These are phyloP conservation scores for Didymella arachidicola DNA, from an alignment of 2,329 filamentous ascomycete genomes.

Conservation along the genomic window DNA sequence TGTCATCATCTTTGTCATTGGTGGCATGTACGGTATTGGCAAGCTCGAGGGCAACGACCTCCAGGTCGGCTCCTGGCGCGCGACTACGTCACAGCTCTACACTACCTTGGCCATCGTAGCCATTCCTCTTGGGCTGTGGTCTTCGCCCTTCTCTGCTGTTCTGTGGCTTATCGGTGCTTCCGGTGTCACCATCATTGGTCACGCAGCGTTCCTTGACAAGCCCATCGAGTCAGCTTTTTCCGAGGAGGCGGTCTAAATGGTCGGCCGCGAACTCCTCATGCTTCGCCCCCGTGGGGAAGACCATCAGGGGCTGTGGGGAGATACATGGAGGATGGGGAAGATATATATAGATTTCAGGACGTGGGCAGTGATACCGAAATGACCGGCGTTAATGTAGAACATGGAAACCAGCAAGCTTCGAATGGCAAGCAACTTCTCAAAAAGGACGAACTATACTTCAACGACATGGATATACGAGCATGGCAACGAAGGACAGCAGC, in stretches of 20 bases:
- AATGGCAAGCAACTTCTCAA: conserved; percentile 37
- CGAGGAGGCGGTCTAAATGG: conserved; percentile 99
- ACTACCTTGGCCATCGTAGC: conserved; percentile 83
- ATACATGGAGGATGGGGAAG: conserved; percentile 58
- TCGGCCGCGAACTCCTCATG: conserved; percentile 98
- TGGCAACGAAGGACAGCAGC: conserved; percentile 51
- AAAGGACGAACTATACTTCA: conserved; percentile 59
- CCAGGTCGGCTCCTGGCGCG: conserved; percentile 80
- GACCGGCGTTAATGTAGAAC: conserved; percentile 55
- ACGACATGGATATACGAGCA: conserved; percentile 56
- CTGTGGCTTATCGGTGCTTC: conserved; percentile 97
- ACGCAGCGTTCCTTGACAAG: conserved; percentile 96
- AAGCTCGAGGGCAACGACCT: conserved; percentile 89
- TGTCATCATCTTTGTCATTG: conserved; percentile 86
- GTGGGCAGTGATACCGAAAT: conserved; percentile 63
- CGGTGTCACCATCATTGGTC: conserved; percentile 91
- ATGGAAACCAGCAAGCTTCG: conserved; percentile 44
- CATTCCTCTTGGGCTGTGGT: conserved; percentile 83
- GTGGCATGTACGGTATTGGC: conserved; percentile 89
- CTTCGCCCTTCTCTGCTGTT: conserved; percentile 82
- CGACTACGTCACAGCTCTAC: conserved; percentile 92
- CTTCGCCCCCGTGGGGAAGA: conserved; percentile 98
- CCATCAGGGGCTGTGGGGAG: conserved; percentile 78
- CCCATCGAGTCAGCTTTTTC: conserved; percentile 99
- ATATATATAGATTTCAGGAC: conserved; percentile 69